Base-by-base conservation (phyloP, 139 green algal genomes). In the Microglena sp. region DNA sequence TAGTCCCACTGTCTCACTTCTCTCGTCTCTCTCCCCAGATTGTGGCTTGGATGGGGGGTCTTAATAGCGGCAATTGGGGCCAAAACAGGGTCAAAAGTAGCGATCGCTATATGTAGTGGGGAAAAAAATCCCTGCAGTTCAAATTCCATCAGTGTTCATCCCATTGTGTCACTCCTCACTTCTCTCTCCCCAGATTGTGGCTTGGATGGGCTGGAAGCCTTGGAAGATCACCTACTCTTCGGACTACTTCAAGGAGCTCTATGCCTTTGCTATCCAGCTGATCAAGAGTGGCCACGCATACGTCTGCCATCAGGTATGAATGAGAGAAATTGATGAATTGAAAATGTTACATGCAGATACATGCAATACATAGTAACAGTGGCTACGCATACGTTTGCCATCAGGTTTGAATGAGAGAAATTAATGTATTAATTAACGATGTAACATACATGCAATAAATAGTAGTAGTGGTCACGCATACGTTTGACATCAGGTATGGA, bases 321-420 rank as follows among this genome's bases (percentile, higher is more conserved):
- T 40, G n/a, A n/a, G n/a, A n/a, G n/a, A n/a, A n/a, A n/a, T 27
- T 5, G 57, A 6, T n/a, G n/a, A n/a, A n/a, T n/a, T n/a, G n/a
- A n/a, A n/a, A n/a, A n/a, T n/a, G n/a, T n/a, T n/a, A n/a, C n/a
- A n/a, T n/a, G n/a, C n/a, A n/a, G n/a, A 50, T 50, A 18, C 40
- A 50, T 50, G 40, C 40, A 50, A 50, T 50, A n/a, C 18, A n/a
- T 50, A 18, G n/a, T n/a, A 88, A 92, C 77, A 33, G 26, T 0
- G 92, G 86, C 28, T 64, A 95, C 53, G 94, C 94, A 1, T 99
- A 94, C 70, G 93, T 98, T 18, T 93, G 87, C 78, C 93, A 98
- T 75, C 94, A 93, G 84, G 72, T 77, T n/a, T 15, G 68, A 33
- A 0, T 40, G n/a, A n/a, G n/a, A n/a, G n/a, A n/a, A n/a, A n/a